Conservation (phyloP, 208 protist species). For the Trypanosoma conorhini region DNA sequence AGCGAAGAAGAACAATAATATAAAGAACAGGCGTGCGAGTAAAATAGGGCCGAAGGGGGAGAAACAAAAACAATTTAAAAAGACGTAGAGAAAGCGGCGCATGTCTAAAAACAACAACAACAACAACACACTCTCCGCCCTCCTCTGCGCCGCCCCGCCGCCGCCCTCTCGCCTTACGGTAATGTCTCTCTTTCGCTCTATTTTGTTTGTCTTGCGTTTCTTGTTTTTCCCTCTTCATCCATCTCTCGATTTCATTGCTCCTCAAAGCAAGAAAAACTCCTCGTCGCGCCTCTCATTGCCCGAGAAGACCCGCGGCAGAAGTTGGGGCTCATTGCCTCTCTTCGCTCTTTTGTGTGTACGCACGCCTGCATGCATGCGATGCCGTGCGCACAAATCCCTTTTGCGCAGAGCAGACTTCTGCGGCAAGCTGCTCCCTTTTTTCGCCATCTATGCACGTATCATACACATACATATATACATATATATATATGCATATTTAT, state of each 20-base stretch:
- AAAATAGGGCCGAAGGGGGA: no score
- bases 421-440: neutral
- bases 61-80: no score
- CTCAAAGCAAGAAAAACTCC: no score
- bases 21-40: no score
- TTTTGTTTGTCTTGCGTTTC: slow-evolving; percentile 3
- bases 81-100: no score
- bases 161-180: neutral
- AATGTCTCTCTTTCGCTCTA: neutral
- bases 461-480: slow-evolving; percentile 7
- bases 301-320: no score
- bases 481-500: slow-evolving; percentile 26
- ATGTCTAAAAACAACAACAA: no score
- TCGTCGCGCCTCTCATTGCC: no score
- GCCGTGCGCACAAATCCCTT: neutral
- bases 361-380: neutral
- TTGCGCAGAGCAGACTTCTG: neutral
- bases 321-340: no score
- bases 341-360: neutral
- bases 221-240: neutral
- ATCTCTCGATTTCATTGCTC: neutral
- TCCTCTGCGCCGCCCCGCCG: neutral
- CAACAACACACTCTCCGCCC: no score
- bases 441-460: neutral
- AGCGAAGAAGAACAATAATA: no score